Conservation (phyloP, 177 flowering plant species). For the Vitis hybrid region DNA sequence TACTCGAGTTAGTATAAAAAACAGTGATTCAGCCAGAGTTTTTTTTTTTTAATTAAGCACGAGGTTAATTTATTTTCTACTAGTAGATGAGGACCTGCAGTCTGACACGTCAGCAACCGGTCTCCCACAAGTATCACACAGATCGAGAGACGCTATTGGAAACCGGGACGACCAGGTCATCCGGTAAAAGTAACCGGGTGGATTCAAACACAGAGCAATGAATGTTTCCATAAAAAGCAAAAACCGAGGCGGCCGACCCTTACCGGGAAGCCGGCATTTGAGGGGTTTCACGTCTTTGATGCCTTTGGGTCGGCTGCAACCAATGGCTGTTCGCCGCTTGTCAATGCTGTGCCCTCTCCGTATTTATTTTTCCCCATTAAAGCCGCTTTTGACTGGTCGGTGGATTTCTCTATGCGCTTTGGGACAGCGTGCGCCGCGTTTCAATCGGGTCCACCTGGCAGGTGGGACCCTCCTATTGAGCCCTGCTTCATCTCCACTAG, state of each 20-base stretch:
- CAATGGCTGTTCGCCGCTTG: not conserved
- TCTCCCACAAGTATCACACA: not conserved
- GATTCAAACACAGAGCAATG: too few relatives aligned
- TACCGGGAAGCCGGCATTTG: too few relatives aligned
- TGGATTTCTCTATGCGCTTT: not conserved
- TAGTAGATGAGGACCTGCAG: not conserved
- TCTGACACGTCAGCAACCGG: not conserved
- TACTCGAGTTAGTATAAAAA: too few relatives aligned
- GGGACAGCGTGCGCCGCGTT: not conserved
- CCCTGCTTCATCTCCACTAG: too few relatives aligned
- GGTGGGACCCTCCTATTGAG: too few relatives aligned
- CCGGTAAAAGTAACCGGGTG: too few relatives aligned
- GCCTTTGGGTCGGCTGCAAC: not conserved
- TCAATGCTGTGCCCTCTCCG: not conserved
- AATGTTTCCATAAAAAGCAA: too few relatives aligned
- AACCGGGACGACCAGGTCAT: not conserved
- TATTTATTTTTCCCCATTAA: too few relatives aligned
- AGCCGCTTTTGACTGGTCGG: conserved; percentile 1
- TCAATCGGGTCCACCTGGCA: not conserved
- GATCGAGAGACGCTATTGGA: not conserved
- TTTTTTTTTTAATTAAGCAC: too few relatives aligned
- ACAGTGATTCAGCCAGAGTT: too few relatives aligned
- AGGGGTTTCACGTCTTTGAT: not conserved
- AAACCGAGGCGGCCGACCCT: too few relatives aligned
- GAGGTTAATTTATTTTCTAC: not conserved